Conservation (phyloP, 2,329 filamentous ascomycete species). For the Monosporascus ibericus region DNA sequence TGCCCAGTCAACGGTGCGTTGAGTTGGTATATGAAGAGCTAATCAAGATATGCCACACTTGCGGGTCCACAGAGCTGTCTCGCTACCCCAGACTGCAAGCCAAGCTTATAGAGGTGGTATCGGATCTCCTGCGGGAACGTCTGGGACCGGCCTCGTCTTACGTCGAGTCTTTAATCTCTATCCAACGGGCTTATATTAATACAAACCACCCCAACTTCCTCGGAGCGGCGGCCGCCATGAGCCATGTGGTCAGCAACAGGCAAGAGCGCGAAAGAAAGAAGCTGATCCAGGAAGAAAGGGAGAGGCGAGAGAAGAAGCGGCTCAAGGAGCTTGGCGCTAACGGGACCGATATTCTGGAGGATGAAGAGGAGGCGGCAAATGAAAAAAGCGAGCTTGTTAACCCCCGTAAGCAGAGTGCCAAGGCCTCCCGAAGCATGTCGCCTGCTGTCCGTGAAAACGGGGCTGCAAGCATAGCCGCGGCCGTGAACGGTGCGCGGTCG, state of each 20-base stretch:
- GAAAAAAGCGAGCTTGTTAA: constrained; percentile 53
- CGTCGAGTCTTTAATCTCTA: constrained; percentile 93
- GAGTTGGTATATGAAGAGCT: constrained; percentile 98
- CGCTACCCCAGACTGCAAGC: constrained; percentile 89
- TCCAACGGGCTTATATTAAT: constrained; percentile 97
- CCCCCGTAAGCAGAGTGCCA: constrained; percentile 54
- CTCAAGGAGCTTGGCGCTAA: constrained; percentile 81
- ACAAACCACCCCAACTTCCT: constrained; percentile 99
- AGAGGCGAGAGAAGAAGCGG: constrained; percentile 76
- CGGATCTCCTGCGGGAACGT: constrained; percentile 86
- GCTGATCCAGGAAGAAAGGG: constrained; percentile 73
- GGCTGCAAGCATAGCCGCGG: constrained; percentile 51
- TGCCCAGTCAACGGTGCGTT: constrained; percentile 92
- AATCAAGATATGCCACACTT: constrained; percentile 99
- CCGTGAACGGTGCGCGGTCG: constrained; percentile 60
- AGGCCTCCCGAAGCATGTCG: constrained; percentile 71
- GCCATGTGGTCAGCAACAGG: constrained; percentile 88
- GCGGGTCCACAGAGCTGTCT: constrained; percentile 87
- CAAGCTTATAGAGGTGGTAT: constrained; percentile 97
- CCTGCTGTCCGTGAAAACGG: constrained; percentile 70
- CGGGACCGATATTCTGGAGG: constrained; percentile 63
- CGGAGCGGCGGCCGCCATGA: constrained; percentile 94
- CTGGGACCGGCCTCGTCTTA: constrained; percentile 85
- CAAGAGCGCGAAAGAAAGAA: constrained; percentile 88
- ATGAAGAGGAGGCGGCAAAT: constrained; percentile 52